Conservation (phyloP, 176 grass and related monocot species). For the Oryza officinalis region DNA sequence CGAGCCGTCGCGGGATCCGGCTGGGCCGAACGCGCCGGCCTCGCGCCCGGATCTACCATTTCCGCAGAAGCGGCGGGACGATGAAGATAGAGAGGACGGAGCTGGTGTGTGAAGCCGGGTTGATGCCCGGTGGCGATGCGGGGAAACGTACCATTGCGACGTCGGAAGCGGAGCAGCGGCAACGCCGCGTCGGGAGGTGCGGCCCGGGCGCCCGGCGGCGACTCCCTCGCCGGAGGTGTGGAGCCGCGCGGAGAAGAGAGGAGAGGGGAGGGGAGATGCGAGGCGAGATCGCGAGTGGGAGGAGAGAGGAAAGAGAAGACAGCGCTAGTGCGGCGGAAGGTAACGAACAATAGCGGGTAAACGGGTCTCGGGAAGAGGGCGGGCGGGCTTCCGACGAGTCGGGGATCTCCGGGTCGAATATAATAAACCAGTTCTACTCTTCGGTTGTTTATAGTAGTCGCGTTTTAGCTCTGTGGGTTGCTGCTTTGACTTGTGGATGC, state of each 20-base stretch:
- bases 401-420: too few relatives aligned
- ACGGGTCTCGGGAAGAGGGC: slow-evolving; percentile 5
- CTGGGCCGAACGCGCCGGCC: not conserved
- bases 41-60: slow-evolving; percentile 35
- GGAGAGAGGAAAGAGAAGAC: not conserved
- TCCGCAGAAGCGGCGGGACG: slow-evolving; percentile 8
- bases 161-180: not conserved
- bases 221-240: not conserved
- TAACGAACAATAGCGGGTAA: slow-evolving; percentile 36
- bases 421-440: too few relatives aligned
- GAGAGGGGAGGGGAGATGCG: not conserved
- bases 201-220: not conserved
- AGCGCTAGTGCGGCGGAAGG: slow-evolving; percentile 1
- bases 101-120: not conserved
- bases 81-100: not conserved
- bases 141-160: slow-evolving; percentile 37
- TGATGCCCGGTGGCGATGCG: not conserved
- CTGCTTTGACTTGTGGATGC: slow-evolving; percentile 6
- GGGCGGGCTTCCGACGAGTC: too few relatives aligned
- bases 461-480: too few relatives aligned
- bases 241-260: not conserved
- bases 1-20: not conserved
- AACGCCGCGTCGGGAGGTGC: not conserved
- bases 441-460: too few relatives aligned
- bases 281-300: slow-evolving; percentile 33